A percentile compares a stretch with the other conserved stretches of the same genome.
Evolutionary conservation across 208 protist species (phyloP).

Genomic region (Acanthamoeba triangularis): DNA sequence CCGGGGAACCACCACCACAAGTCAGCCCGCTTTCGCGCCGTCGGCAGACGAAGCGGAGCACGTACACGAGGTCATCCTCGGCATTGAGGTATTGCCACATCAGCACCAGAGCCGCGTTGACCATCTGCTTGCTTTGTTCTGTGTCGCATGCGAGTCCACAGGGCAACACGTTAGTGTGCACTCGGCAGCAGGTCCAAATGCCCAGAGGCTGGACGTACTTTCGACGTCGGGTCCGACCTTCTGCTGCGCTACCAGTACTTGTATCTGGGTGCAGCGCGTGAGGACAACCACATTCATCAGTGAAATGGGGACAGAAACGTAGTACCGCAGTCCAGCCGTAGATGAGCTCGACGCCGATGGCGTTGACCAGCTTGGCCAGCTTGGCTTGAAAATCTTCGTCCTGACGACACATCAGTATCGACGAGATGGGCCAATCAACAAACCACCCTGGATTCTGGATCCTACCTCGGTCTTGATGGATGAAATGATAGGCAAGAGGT

Average conservation of each 20-base stretch:
- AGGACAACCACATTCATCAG: neutral
- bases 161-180: too few relatives aligned
- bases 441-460: neutral
- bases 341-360: conserved; percentile 45
- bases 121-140: conserved; percentile 47
- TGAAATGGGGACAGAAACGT: neutral
- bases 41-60: neutral
- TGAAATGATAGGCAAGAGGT: neutral
- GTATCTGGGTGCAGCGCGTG: conserved; percentile 5
- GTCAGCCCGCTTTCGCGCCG: neutral
- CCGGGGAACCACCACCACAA: neutral
- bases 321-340: conserved; percentile 54
- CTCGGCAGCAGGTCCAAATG: neutral
- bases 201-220: neutral
- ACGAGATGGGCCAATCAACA: neutral
- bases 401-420: neutral
- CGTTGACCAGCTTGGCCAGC: neutral
- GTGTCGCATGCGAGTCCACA: neutral
- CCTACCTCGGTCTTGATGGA: neutral
- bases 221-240: conserved; percentile 17
- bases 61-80: conserved; percentile 47
- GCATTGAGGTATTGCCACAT: conserved; percentile 52
- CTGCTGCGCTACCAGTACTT: conserved; percentile 14
- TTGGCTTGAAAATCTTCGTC: conserved; percentile 35
- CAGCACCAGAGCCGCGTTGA: neutral